Evolutionary conservation across 768 basidiomycete species (phyloP), one percentile per base, ranked within the genome.

Genomic region (Rhodotorula babjevae): DNA sequence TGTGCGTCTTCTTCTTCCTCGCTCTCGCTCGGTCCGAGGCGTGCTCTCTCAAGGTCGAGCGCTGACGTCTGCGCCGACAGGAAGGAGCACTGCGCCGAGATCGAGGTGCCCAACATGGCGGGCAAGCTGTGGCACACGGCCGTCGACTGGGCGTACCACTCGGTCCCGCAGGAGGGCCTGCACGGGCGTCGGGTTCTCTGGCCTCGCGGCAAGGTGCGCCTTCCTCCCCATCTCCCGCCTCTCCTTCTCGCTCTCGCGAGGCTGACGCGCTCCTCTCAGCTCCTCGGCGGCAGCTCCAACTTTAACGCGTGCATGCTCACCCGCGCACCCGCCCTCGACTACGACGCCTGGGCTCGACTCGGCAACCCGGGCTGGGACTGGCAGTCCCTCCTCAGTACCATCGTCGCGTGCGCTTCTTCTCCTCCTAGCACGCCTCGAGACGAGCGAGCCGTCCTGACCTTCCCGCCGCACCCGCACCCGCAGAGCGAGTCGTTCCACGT

Each of bases 271-370:
- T 12, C 12, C 44, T 18, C 5, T 7, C 16, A 75, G 65, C 67
- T 69, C 27, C 62, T 76, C 23, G 73, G 73, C 29, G 77, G 73
- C 4, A 61, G 44, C 7, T 69, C 73, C 1, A 63, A 63, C 47
- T 33, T 78, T 47, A 78, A 78, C 63, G 46, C 65, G 31, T 42
- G 53, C 29, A 58, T 55, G 10, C 25, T 19, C 23, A 59, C 42
- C 4, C 58, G 63, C 23, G 59, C 47, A 25, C 15, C 52, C 14
- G 27, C 44, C 19, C n/a, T 21, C 18, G 69, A 71, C 36, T 56
- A 47, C 46, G 63, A 71, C 44, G 44, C 52, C 6, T 71, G 69
- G 69, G 31, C n/a, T 10, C n/a, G 31, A 27, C 64, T 71, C 42
- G 64, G 59, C 21, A 71, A 65, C 69, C 40, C 62, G 4, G 65